Conservation (phyloP, 768 basidiomycete genomes). For the Daedalea quercina region DNA sequence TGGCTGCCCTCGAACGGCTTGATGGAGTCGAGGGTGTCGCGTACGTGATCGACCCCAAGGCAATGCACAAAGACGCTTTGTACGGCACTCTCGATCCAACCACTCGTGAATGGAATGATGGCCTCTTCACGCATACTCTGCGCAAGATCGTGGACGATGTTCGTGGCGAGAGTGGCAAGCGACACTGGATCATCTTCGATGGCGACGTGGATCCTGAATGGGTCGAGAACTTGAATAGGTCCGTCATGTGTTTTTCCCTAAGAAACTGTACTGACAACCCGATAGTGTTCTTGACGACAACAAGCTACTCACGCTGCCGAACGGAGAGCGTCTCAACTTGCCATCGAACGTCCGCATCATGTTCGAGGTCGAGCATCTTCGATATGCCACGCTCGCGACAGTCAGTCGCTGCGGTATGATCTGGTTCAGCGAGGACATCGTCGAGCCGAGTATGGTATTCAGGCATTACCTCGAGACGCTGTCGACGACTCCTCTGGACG, state of each 20-base stretch:
- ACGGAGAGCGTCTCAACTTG: slow-evolving; percentile 95
- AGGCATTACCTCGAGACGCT: slow-evolving; percentile 80
- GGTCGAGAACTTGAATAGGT: slow-evolving; percentile 99
- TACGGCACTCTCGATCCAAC: slow-evolving; percentile 97
- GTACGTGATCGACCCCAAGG: slow-evolving; percentile 98
- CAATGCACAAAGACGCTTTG: slow-evolving; percentile 96
- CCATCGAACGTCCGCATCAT: slow-evolving; percentile 97
- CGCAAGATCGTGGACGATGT: slow-evolving; percentile 99
- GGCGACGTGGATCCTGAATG: slow-evolving; percentile 99
- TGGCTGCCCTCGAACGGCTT: slow-evolving; percentile 83
- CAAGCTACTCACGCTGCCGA: slow-evolving; percentile 93
- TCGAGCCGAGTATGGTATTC: slow-evolving; percentile 89
- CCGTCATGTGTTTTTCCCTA: background rate
- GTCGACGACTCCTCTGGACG: slow-evolving; percentile 69
- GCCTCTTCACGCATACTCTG: slow-evolving; percentile 94
- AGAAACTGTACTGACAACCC: background rate
- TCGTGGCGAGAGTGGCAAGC: slow-evolving; percentile 91
- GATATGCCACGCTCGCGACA: slow-evolving; percentile 94
- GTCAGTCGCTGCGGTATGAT: slow-evolving; percentile 99
- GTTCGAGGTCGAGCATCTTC: slow-evolving; percentile 98
- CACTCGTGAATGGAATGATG: slow-evolving; percentile 99
- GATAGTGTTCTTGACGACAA: slow-evolving; percentile 95
- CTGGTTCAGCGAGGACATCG: slow-evolving; percentile 98
- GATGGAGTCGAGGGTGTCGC: slow-evolving; percentile 90
- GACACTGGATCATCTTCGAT: slow-evolving; percentile 99